These are phyloP conservation scores for Yueomyces sinensis DNA, from an alignment of 805 yeast species.

Conservation along the genomic window DNA sequence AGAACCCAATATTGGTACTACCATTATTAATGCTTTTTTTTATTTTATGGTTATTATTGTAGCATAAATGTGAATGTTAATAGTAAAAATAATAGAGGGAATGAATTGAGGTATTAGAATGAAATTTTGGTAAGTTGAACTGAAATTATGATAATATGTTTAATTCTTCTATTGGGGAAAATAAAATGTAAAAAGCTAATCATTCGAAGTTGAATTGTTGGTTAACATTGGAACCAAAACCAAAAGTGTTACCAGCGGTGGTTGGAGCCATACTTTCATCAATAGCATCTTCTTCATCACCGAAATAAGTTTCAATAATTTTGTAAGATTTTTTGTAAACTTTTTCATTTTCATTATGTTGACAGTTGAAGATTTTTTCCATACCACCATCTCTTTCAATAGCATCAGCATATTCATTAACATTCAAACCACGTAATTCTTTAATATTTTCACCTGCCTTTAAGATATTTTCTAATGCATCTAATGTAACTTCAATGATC, in stretches of 20 bases:
- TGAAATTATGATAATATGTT: too few relatives aligned
- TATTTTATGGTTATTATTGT: too few relatives aligned
- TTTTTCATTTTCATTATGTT: slow-evolving; percentile 80
- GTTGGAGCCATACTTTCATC: slow-evolving; percentile 72
- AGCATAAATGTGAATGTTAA: too few relatives aligned
- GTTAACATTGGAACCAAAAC: slow-evolving; percentile 62
- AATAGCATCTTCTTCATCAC: slow-evolving; percentile 60
- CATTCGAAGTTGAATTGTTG: slow-evolving; percentile 30
- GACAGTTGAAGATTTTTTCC: slow-evolving; percentile 91
- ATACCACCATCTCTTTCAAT: slow-evolving; percentile 98
- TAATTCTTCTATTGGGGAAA: too few relatives aligned
- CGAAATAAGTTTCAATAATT: slow-evolving; percentile 84
- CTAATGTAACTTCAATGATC: slow-evolving; percentile 88
- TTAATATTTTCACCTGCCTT: slow-evolving; percentile 90
- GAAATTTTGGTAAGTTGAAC: too few relatives aligned
- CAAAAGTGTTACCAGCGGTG: slow-evolving; percentile 71
- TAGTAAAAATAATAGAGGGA: too few relatives aligned
- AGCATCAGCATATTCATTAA: slow-evolving; percentile 79
- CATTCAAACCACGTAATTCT: slow-evolving; percentile 53
- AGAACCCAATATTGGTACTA: too few relatives aligned
- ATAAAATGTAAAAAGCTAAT: too few relatives aligned
- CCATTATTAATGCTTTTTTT: too few relatives aligned
- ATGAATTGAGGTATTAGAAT: too few relatives aligned
- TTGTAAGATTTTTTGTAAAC: slow-evolving; percentile 83
- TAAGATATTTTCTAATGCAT: slow-evolving; percentile 85